A percentile compares a stretch with the other conserved stretches of the same genome.
Evolutionary conservation across 495 filamentous ascomycete species (phyloP).

Genomic region (Hypoxylon lienhwacheense): DNA sequence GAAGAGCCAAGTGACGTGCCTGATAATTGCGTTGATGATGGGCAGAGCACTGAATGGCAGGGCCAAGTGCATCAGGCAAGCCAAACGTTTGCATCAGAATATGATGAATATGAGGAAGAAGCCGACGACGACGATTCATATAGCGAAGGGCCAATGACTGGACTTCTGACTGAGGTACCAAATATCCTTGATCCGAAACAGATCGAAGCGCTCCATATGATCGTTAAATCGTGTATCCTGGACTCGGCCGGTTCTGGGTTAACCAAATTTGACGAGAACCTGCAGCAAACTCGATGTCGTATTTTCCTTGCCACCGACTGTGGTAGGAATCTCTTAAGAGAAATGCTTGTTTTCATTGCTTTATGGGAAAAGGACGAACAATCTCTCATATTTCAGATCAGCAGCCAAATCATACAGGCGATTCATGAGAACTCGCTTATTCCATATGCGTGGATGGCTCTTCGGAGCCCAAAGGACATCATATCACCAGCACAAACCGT

Average conservation of each 20-base stretch:
- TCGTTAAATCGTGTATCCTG: slow-evolving; percentile 86
- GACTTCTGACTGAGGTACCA: slow-evolving; percentile 88
- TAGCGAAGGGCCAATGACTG: slow-evolving; percentile 80
- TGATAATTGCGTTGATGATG: slow-evolving; percentile 52
- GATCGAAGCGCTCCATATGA: slow-evolving; percentile 94
- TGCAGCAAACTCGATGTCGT: slow-evolving; percentile 83
- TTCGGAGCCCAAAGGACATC: slow-evolving; percentile 90
- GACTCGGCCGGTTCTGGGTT: slow-evolving; percentile 61
- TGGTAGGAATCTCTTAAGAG: slow-evolving; percentile 81
- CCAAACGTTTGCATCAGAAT: slow-evolving; percentile 46
- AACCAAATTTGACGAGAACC: slow-evolving; percentile 64
- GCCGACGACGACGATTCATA: slow-evolving; percentile 80
- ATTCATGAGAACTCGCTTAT: slow-evolving; percentile 85
- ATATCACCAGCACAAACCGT: slow-evolving; percentile 93
- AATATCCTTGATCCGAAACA: slow-evolving; percentile 89
- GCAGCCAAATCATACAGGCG: slow-evolving; percentile 91
- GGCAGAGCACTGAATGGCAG: slow-evolving; percentile 53
- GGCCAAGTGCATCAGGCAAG: slow-evolving; percentile 47
- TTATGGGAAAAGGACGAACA: slow-evolving; percentile 93
- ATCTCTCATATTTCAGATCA: slow-evolving; percentile 91
- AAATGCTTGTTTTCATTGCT: slow-evolving; percentile 92
- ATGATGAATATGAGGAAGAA: slow-evolving; percentile 67
- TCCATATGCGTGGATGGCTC: slow-evolving; percentile 85
- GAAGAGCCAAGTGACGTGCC: slow-evolving; percentile 39
- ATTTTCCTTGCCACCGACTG: slow-evolving; percentile 84